Evolutionary conservation across 108 stramenopile species (phyloP).

Genomic region (Conticribra guillardii): DNA sequence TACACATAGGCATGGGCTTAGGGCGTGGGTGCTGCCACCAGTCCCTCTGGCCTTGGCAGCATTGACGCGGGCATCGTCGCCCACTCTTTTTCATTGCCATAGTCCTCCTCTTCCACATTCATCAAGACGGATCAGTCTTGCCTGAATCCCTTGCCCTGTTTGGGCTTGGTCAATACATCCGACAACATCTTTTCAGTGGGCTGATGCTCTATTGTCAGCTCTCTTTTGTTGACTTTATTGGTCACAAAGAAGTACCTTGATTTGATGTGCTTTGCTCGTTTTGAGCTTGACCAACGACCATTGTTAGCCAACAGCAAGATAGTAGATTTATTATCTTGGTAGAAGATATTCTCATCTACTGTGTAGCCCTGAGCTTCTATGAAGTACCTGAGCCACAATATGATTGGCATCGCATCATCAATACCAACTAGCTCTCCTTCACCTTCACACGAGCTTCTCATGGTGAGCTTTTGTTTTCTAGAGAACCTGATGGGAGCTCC

Average conservation of each 20-base stretch:
- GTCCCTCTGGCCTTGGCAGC: too few species aligned
- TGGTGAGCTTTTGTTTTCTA: slow-evolving; percentile 52
- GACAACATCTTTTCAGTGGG: slow-evolving; percentile 55
- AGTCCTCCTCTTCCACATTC: too few species aligned
- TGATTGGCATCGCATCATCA: slow-evolving; percentile 39
- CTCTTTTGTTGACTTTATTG: slow-evolving; percentile 30
- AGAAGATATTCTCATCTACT: slow-evolving; percentile 32
- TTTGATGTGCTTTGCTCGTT: slow-evolving; percentile 48
- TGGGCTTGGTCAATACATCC: slow-evolving; percentile 55
- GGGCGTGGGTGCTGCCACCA: too few species aligned
- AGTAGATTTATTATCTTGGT: slow-evolving; percentile 61
- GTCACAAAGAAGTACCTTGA: slow-evolving; percentile 55
- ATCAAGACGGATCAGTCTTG: too few species aligned
- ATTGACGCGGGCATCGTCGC: too few species aligned
- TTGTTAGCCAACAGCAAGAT: slow-evolving; percentile 55
- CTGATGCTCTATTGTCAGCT: slow-evolving; percentile 40
- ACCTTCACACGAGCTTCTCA: slow-evolving; percentile 56
- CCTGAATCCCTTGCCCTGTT: slow-evolving; percentile 21
- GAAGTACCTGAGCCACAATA: slow-evolving; percentile 53
- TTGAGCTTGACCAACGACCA: slow-evolving; percentile 29
- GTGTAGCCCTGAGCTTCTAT: slow-evolving; percentile 51
- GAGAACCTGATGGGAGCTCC: slow-evolving; percentile 13
- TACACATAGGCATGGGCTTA: too few species aligned
- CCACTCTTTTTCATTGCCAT: too few species aligned
- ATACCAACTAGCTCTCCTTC: slow-evolving; percentile 16